Conservation (phyloP, 2,329 filamentous ascomycete genomes). For the Rosellinia necatrix region DNA sequence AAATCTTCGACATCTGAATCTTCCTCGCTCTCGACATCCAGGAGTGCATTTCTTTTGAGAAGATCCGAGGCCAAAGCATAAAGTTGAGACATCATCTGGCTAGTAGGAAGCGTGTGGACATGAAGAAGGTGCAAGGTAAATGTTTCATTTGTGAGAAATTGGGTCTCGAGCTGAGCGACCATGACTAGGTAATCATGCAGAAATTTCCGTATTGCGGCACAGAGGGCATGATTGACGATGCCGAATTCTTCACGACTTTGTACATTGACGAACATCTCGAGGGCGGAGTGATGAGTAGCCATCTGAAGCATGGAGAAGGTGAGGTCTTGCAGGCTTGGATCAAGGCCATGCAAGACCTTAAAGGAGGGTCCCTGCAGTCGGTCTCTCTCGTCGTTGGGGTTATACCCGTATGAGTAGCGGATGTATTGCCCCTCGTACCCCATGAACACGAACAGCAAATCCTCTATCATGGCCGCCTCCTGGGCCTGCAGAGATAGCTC, state of each 20-base stretch:
- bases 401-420: conserved; percentile 80
- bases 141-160: conserved; percentile 82
- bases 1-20: conserved; percentile 81
- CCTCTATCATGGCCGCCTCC: conserved; percentile 85
- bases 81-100: conserved; percentile 88
- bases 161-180: conserved; percentile 90
- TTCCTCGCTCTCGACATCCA: conserved; percentile 78
- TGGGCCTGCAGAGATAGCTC: conserved; percentile 79
- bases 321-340: conserved; percentile 88
- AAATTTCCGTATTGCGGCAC: conserved; percentile 89
- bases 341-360: conserved; percentile 78
- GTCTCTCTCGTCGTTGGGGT: conserved; percentile 84
- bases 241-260: conserved; percentile 93
- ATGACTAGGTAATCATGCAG: conserved; percentile 93
- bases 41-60: conserved; percentile 81
- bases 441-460: conserved; percentile 95
- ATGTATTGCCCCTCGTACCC: conserved; percentile 98
- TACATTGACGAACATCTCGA: conserved; percentile 92
- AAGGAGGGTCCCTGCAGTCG: conserved; percentile 82
- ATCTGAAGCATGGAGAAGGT: conserved; percentile 89
- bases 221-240: conserved; percentile 92
- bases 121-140: conserved; percentile 95
- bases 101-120: conserved; percentile 86
- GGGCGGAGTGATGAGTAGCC: conserved; percentile 88
- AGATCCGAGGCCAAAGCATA: conserved; percentile 88